A percentile compares a stretch with the other conserved stretches of the same genome.
Evolutionary conservation across 1,284 basidiomycete genomes (phyloP).

Genomic region (Marasmius fiardii): DNA sequence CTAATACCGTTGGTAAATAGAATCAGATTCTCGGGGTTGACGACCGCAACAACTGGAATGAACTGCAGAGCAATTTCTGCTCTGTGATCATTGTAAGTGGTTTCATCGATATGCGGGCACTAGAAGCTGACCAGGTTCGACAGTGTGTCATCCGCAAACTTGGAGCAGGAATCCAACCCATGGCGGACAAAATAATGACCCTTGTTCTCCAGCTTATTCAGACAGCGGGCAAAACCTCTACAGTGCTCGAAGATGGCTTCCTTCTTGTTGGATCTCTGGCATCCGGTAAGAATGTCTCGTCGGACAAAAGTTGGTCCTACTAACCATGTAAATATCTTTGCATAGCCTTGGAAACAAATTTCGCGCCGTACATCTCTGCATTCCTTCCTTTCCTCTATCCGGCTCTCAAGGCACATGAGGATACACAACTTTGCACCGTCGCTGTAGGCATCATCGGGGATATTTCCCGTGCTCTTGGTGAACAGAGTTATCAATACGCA

Average conservation of each 20-base stretch:
- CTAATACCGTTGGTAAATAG: constrained; percentile 30
- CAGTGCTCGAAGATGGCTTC: constrained; percentile 97
- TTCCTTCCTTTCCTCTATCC: constrained; percentile 90
- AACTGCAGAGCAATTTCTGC: constrained; percentile 95
- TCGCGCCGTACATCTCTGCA: constrained; percentile 86
- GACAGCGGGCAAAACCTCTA: constrained; percentile 88
- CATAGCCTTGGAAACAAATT: constrained; percentile 82
- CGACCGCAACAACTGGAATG: constrained; percentile 99
- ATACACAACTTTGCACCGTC: constrained; percentile 93
- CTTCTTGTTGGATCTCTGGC: constrained; percentile 91
- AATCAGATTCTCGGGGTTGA: constrained; percentile 95
- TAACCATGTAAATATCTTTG: constrained; percentile 2
- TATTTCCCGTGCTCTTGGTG: constrained; percentile 89
- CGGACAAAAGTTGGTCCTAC: background rate
- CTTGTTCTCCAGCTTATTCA: constrained; percentile 84
- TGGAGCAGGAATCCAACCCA: constrained; percentile 78
- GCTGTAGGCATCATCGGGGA: constrained; percentile 96
- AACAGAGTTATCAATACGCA: constrained; percentile 80
- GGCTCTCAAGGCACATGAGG: constrained; percentile 91
- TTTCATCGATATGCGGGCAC: background rate
- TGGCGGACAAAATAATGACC: constrained; percentile 96
- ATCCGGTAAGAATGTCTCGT: constrained; percentile 41
- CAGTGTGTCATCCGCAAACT: constrained; percentile 87
- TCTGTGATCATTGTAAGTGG: constrained; percentile 78
- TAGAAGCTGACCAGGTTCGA: constrained; percentile 4